These are phyloP conservation scores for Rhodotorula sp. DNA, from an alignment of 1,284 basidiomycete genomes.

Conservation along the genomic window DNA sequence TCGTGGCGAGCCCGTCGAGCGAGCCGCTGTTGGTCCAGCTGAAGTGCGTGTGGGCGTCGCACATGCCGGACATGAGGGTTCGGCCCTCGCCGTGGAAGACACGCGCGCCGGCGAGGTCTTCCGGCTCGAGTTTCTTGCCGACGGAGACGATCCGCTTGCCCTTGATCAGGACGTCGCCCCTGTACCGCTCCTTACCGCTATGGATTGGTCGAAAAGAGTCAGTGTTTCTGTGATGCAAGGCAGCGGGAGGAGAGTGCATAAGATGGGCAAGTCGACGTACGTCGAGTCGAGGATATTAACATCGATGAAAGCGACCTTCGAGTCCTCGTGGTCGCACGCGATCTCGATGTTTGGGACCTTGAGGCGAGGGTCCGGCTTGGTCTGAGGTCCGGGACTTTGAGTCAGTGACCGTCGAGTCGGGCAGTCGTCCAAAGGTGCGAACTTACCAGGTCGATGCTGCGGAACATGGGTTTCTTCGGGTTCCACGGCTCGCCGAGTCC, in stretches of 20 bases:
- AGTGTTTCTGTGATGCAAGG: conserved; percentile 4
- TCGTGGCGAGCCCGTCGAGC: conserved; percentile 13
- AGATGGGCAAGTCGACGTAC: conserved; percentile 42
- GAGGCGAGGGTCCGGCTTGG: conserved; percentile 16
- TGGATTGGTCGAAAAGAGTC: too few relatives aligned
- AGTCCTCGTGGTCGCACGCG: conserved; percentile 6
- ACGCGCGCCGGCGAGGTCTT: neutral
- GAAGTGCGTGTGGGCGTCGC: conserved; percentile 13
- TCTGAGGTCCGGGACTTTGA: neutral
- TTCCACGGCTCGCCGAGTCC: conserved; percentile 5
- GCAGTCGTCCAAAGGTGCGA: too few relatives aligned
- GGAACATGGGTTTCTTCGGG: conserved; percentile 5
- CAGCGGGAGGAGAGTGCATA: conserved; percentile 44
- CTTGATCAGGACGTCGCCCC: conserved; percentile 47
- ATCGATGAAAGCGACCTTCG: conserved; percentile 34
- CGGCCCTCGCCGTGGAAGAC: conserved; percentile 10
- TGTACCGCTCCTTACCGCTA: neutral
- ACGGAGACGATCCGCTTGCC: conserved; percentile 45
- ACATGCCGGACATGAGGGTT: conserved; percentile 14
- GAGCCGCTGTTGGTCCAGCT: conserved; percentile 16
- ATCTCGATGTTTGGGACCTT: conserved; percentile 6
- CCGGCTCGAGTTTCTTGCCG: neutral
- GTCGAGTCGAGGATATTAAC: conserved; percentile 44
- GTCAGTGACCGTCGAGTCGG: neutral
- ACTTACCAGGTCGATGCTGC: conserved; percentile 8